Conservation (phyloP, 345 rosid genomes). For the Arabidopsis arenosa region DNA sequence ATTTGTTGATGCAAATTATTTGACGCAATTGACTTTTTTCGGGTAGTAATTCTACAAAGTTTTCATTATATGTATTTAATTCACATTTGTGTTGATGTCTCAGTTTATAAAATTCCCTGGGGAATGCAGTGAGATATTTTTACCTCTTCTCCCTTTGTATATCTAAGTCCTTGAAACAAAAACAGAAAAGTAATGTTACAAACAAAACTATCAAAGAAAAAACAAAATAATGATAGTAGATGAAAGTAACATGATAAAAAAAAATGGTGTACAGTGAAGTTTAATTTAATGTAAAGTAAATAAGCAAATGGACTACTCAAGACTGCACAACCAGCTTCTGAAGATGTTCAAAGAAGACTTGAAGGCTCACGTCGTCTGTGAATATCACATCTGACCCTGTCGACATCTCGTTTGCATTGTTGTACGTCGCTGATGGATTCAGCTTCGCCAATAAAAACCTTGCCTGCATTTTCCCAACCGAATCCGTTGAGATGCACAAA, state of each 20-base stretch:
- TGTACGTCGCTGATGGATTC: constrained; percentile 96
- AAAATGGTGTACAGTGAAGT: not conserved
- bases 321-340: constrained; percentile 97
- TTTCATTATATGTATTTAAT: too few species aligned
- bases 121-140: too few species aligned
- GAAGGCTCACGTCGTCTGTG: constrained; percentile 95
- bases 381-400: constrained; percentile 87
- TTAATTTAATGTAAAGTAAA: not conserved
- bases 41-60: too few species aligned
- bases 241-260: not conserved
- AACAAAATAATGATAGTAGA: not conserved
- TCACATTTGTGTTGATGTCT: too few species aligned
- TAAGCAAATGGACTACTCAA: constrained; percentile 38
- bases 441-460: constrained; percentile 92
- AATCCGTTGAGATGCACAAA: not conserved
- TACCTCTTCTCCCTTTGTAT: too few species aligned
- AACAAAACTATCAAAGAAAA: too few species aligned
- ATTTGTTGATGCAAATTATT: too few species aligned
- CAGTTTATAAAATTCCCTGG: too few species aligned
- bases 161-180: not conserved
- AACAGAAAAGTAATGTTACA: not conserved
- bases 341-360: constrained; percentile 93
- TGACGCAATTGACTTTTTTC: too few species aligned
- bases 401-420: constrained; percentile 71
- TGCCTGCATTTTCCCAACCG: constrained; percentile 56